Evolutionary conservation across 306 rosid genomes (phyloP).

Genomic region (Hippophae tibetana): DNA sequence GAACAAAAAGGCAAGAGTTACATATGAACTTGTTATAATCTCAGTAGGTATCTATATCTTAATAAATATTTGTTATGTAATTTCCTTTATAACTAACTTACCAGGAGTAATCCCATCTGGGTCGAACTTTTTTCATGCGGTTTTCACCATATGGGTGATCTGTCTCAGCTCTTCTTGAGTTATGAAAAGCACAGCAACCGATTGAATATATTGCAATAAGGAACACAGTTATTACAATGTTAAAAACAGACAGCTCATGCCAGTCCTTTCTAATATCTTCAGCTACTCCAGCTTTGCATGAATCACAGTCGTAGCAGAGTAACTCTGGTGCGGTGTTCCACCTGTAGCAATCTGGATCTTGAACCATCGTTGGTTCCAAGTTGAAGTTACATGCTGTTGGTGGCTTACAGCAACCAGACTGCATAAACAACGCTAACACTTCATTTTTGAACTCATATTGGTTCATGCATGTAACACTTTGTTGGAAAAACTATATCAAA

Average conservation of each 20-base stretch:
- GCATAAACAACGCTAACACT: not conserved
- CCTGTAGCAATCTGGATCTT: slow-evolving; percentile 74
- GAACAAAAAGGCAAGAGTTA: too few species aligned
- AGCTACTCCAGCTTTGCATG: slow-evolving; percentile 88
- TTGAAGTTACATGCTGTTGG: slow-evolving; percentile 67
- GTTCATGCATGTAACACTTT: not conserved
- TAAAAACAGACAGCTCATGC: slow-evolving; percentile 79
- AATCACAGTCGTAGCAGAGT: slow-evolving; percentile 83
- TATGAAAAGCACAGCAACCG: slow-evolving; percentile 88
- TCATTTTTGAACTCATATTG: not conserved
- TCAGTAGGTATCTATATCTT: too few species aligned
- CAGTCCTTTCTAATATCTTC: slow-evolving; percentile 64
- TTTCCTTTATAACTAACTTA: slow-evolving; percentile 5
- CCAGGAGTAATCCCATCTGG: slow-evolving; percentile 88
- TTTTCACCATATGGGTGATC: slow-evolving; percentile 70
- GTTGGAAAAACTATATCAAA: too few species aligned
- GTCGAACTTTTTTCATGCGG: slow-evolving; percentile 64
- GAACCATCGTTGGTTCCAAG: slow-evolving; percentile 24
- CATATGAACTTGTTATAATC: too few species aligned
- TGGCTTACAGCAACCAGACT: slow-evolving; percentile 96
- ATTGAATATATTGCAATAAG: slow-evolving; percentile 71
- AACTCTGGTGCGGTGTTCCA: slow-evolving; percentile 69
- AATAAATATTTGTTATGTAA: too few species aligned
- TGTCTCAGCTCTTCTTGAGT: slow-evolving; percentile 56
- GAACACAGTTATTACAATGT: slow-evolving; percentile 46